Base-by-base conservation (phyloP, 306 rosid genomes). In the Gynostemma pentaphyllum region DNA sequence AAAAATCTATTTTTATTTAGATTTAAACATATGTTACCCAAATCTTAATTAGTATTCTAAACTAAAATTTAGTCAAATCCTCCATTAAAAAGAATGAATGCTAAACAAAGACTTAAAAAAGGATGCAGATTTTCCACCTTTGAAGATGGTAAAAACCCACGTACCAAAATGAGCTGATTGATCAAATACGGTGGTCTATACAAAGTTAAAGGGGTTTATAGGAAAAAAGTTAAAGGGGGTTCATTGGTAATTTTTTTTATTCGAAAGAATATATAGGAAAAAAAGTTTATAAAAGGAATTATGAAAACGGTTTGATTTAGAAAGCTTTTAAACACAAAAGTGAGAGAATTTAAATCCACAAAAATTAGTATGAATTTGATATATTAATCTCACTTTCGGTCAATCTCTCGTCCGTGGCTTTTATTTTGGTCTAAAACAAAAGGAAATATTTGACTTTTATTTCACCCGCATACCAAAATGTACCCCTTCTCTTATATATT, bases 301-400 rank as follows among this genome's bases (percentile, higher is more conserved):
- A 56, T 30, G 62, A 29, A 54, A 42, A 29, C 0, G 45, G n/a
- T n/a, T n/a, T n/a, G n/a, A 34, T 4, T 9, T 4, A 39, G 44
- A 2, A 55, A 32, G 63, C 63, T 56, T 56, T 18, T 16, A 30
- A 30, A 55, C 2, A n/a, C 44, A 55, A 55, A 55, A 55, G 62
- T 30, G n/a, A 29, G 42, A n/a, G n/a, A n/a, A 16, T 28, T 29
- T 22, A 4, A 45, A 45, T 14, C 21, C 4, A 15, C n/a, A 45
- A 6, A 18, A 28, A 53, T 28, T 28, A 15, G 40, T 51, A 26
- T 52, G 37, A 52, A 24, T 11, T 27, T 13, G 32, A 21, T 51
- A 51, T 36, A 28, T 53, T 27, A 52, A 27, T 52, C 59, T 32
- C 37, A 52, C 59, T 27, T 52, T 52, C 24, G 21, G 19, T 24